Conservation (phyloP, 2,329 filamentous ascomycete genomes). For the Ophiostoma montium region DNA sequence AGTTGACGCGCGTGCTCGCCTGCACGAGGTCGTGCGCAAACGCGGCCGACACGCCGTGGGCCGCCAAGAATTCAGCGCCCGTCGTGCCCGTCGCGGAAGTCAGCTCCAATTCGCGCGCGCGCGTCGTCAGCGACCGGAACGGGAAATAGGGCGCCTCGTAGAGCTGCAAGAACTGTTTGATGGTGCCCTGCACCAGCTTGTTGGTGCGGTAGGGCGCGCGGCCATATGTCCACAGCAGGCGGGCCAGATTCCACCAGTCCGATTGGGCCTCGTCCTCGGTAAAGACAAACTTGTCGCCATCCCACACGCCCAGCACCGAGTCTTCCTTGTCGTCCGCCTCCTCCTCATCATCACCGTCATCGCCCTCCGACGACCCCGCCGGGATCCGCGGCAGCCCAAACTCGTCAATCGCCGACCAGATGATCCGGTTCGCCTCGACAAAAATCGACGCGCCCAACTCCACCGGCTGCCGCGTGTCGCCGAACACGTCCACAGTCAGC, state of each 20-base stretch:
- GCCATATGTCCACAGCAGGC: conserved; percentile 77
- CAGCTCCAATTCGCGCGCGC: conserved; percentile 53
- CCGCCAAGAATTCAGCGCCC: conserved; percentile 46
- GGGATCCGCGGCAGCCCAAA: conserved; percentile 53
- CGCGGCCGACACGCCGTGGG: conserved; percentile 48
- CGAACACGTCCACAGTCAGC: conserved; percentile 68
- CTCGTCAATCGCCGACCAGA: conserved; percentile 55
- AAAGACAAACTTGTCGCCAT: conserved; percentile 63
- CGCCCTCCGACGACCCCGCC: conserved; percentile 19
- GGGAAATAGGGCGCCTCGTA: conserved; percentile 77
- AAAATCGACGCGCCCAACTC: conserved; percentile 92
- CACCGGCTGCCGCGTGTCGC: conserved; percentile 50
- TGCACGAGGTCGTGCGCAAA: conserved; percentile 79
- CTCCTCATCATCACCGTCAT: conserved; percentile 22
- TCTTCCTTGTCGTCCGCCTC: conserved; percentile 21
- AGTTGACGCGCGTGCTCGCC: conserved; percentile 85
- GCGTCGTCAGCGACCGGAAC: conserved; percentile 60
- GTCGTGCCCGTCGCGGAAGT: conserved; percentile 52
- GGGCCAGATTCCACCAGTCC: conserved; percentile 67
- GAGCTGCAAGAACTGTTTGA: conserved; percentile 61
- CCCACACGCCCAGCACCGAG: conserved; percentile 64
- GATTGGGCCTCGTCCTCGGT: conserved; percentile 42
- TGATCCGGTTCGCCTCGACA: conserved; percentile 68
- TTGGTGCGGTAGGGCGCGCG: conserved; percentile 60
- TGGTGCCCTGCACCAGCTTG: conserved; percentile 54